phyloP scores from a whole-genome alignment of 306 rosid species.

The Mimosa pudica region DNA sequence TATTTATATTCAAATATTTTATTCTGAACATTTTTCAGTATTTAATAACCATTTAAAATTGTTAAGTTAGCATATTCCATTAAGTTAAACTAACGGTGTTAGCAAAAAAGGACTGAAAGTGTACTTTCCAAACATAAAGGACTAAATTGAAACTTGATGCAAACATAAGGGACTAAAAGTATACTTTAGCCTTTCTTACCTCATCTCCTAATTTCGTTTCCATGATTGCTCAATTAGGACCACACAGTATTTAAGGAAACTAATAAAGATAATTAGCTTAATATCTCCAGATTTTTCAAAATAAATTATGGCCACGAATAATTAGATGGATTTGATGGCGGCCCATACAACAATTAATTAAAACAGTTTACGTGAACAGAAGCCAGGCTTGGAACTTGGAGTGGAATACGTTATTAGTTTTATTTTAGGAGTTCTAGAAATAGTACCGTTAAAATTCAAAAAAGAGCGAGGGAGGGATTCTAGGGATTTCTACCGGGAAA shows the following conservation, averaged over 20 bases:
- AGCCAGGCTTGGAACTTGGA: background rate
- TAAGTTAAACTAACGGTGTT: no score
- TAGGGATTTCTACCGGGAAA: slow-evolving; percentile 30
- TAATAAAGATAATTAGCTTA: background rate
- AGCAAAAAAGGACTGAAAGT: no score
- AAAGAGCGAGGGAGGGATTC: background rate
- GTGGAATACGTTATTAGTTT: background rate
- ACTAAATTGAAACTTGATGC: no score
- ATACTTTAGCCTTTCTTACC: no score
- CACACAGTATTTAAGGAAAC: background rate
- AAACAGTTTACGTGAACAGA: background rate
- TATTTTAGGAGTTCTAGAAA: background rate
- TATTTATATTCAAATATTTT: no score
- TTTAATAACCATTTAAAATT: no score
- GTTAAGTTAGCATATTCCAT: no score
- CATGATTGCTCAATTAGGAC: background rate
- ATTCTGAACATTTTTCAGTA: no score
- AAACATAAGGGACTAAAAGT: no score
- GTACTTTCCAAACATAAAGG: no score
- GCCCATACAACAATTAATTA: background rate
- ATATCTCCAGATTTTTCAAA: background rate
- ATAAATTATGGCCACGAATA: background rate
- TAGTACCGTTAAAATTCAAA: slow-evolving; percentile 23
- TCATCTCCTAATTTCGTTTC: background rate
- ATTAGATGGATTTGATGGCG: background rate